Evolutionary conservation across 2,329 filamentous ascomycete genomes (phyloP).

Genomic region (Aspergillus novoparasiticus): DNA sequence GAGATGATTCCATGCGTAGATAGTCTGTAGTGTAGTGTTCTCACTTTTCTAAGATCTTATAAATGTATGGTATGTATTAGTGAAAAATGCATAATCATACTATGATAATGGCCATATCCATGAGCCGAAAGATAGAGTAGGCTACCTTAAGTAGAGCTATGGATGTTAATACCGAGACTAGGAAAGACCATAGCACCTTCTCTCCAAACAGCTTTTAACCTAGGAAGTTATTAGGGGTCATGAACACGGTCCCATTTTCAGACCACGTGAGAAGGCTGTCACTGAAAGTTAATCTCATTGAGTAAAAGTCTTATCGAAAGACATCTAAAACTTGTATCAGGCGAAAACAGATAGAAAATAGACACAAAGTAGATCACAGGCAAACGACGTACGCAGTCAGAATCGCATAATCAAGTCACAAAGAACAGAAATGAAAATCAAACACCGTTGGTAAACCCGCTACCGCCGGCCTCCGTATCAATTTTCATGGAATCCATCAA

Average conservation of each 20-base stretch:
- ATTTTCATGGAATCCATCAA: constrained; percentile 43
- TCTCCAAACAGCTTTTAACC: neutral
- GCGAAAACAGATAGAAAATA: too few species aligned
- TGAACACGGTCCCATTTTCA: too few species aligned
- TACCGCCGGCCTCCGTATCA: constrained; percentile 41
- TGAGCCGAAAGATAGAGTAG: too few species aligned
- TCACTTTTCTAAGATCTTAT: too few species aligned
- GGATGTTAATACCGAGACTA: too few species aligned
- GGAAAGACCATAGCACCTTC: too few species aligned
- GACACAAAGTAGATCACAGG: neutral
- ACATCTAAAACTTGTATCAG: neutral
- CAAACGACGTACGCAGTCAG: neutral
- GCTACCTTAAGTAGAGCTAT: too few species aligned
- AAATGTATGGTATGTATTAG: too few species aligned
- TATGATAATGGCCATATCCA: too few species aligned
- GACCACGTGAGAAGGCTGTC: neutral
- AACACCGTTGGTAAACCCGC: constrained; percentile 32
- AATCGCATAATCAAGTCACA: neutral
- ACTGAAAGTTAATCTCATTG: neutral
- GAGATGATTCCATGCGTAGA: too few species aligned
- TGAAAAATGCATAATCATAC: too few species aligned
- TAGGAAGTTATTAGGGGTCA: neutral
- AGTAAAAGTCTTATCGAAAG: neutral
- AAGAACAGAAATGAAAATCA: constrained; percentile 11
- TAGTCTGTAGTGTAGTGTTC: too few species aligned